A percentile compares a stretch with the other conserved stretches of the same genome.
Evolutionary conservation across 2,329 filamentous ascomycete species (phyloP).

Genomic region (Blastomyces gilchristii): DNA sequence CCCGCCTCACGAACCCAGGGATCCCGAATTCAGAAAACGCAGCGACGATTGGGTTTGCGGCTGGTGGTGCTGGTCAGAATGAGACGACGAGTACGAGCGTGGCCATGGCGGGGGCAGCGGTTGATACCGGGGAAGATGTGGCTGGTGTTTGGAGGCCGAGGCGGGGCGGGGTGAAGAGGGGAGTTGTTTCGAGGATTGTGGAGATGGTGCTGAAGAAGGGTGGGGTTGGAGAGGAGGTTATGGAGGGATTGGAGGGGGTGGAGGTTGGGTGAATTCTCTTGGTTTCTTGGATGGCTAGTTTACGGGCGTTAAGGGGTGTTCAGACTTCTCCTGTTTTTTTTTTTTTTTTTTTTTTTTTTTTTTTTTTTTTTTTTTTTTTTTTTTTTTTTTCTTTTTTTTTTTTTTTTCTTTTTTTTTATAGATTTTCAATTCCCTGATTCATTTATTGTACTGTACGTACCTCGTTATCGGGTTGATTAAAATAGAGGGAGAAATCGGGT

Average conservation of each 20-base stretch:
- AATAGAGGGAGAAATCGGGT: not conserved
- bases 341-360: no score
- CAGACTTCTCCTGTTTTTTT: no score
- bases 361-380: conserved; percentile 10
- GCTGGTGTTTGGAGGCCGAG: conserved; percentile 76
- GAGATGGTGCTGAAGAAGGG: conserved; percentile 64
- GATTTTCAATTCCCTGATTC: not conserved
- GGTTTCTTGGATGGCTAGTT: conserved; percentile 1
- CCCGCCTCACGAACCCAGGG: conserved; percentile 60
- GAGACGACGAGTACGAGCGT: conserved; percentile 33
- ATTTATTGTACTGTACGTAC: not conserved
- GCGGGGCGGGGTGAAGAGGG: conserved; percentile 69
- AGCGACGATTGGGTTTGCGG: conserved; percentile 37
- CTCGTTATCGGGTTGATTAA: not conserved
- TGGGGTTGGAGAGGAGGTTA: conserved; percentile 75
- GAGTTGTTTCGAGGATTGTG: conserved; percentile 62
- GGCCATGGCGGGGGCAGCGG: conserved; percentile 29
- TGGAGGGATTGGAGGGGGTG: conserved; percentile 62
- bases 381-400: no score
- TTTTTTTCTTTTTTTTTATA: conserved; percentile 3
- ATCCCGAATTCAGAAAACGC: conserved; percentile 55
- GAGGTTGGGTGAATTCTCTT: conserved; percentile 47
- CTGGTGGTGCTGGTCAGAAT: conserved; percentile 22
- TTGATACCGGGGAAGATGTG: conserved; percentile 49
- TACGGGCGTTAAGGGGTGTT: not conserved